Evolutionary conservation across 352 stramenopile genomes (phyloP).

Genomic region (Pythium dissotocum): DNA sequence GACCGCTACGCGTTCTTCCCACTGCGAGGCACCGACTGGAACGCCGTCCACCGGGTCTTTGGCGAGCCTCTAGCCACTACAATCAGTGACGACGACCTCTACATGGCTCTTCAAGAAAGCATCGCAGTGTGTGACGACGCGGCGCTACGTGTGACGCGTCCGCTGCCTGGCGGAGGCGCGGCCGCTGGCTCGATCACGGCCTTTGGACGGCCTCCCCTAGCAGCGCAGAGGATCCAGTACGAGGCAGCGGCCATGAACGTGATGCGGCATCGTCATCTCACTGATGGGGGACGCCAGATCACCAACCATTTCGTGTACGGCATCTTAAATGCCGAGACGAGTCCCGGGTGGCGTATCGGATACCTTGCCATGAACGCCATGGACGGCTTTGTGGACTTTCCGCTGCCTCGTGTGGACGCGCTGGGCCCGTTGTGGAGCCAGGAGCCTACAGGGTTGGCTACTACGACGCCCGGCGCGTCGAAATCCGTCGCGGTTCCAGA

Average conservation of each 20-base stretch:
- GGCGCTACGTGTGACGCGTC: constrained; percentile 50
- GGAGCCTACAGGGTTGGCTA: background rate
- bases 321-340: constrained; percentile 71
- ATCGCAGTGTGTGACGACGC: constrained; percentile 71
- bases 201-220: constrained; percentile 34
- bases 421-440: constrained; percentile 57
- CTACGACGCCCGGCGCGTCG: background rate
- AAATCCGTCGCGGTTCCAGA: constrained; percentile 50
- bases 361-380: constrained; percentile 75
- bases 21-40: constrained; percentile 55
- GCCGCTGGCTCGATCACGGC: constrained; percentile 23
- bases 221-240: constrained; percentile 33
- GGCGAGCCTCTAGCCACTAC: constrained; percentile 54
- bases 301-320: constrained; percentile 73
- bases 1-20: constrained; percentile 68
- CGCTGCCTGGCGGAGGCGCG: background rate
- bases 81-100: constrained; percentile 81
- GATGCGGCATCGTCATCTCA: constrained; percentile 60
- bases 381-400: constrained; percentile 82
- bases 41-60: constrained; percentile 70
- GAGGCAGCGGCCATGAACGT: constrained; percentile 41
- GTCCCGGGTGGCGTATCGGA: constrained; percentile 73
- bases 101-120: constrained; percentile 76
- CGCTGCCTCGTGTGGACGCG: constrained; percentile 55
- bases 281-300: constrained; percentile 48